Base-by-base conservation (phyloP, 73 alveolate genomes). In the Stentor coeruleus region DNA sequence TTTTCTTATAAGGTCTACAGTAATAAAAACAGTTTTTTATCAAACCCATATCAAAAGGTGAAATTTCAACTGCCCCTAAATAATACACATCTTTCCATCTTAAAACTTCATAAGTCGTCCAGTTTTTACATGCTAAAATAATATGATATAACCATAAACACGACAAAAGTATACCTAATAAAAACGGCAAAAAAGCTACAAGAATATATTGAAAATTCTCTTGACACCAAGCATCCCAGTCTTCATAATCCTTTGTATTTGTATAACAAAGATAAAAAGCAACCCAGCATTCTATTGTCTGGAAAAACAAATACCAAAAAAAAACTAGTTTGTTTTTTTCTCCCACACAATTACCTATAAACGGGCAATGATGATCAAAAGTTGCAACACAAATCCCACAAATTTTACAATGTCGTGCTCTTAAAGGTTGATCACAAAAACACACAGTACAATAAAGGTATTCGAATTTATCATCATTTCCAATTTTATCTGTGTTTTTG, bases 361-460 rank as follows among this genome's bases (percentile, higher is more conserved):
- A 93, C 28, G 96, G 95, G 66, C 98, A 93, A 74, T 93, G 98
- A 79, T 93, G 98, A 85, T 93, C 98, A 85, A 76, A 92, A 38
- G 95, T 86, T 3, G 97, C 97, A 3, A 93, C 93, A 60, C 98
- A 93, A 85, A 82, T 81, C 15, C 86, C 74, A 77, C 98, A 93
- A 38, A 81, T 72, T 72, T 85, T 77, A 82, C 98, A 93, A 82
- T 93, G 98, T 77, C 92, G 89, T 31, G 95, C 94, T 57, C 98
- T 75, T 49, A 93, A 36, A 0, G 98, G 98, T 59, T 92, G 86
- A 74, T 93, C 97, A 37, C 84, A 38, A 42, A 81, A 81, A 76
- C 98, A 93, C 31, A 59, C 86, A 33, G 96, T 90, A 80, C 98
- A 93, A 82, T 85, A 91, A 49, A 49, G 28, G 20, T 49, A 49